These are phyloP conservation scores for Miscanthus lutarioriparius DNA, from an alignment of 176 grass and related monocot species.

Conservation along the genomic window DNA sequence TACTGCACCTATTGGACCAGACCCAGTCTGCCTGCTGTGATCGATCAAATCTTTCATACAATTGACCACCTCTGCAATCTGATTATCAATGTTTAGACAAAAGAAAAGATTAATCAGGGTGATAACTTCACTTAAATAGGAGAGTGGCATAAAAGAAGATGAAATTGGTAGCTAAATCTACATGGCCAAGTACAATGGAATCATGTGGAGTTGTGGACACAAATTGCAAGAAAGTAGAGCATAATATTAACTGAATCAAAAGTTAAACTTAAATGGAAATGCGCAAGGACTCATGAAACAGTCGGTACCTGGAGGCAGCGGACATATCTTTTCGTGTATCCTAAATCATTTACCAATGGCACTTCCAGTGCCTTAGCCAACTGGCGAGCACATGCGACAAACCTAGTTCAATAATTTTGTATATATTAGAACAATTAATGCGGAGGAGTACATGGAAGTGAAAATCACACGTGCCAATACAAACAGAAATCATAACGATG, in stretches of 20 bases:
- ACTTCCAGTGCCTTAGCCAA: slow-evolving; percentile 91
- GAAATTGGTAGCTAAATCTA: neutral
- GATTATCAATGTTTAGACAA: slow-evolving; percentile 25
- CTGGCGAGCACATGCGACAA: slow-evolving; percentile 79
- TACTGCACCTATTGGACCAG: slow-evolving; percentile 68
- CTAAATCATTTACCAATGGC: slow-evolving; percentile 98
- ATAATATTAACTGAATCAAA: slow-evolving; percentile 8
- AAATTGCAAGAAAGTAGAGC: slow-evolving; percentile 2
- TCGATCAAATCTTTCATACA: slow-evolving; percentile 93
- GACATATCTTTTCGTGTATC: slow-evolving; percentile 98
- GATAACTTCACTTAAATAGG: neutral
- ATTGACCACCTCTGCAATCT: slow-evolving; percentile 94
- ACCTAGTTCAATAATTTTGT: slow-evolving; percentile 56
- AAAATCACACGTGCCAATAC: neutral
- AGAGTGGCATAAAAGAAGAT: neutral
- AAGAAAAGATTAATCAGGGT: slow-evolving; percentile 8
- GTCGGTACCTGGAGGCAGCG: slow-evolving; percentile 82
- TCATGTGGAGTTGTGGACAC: neutral
- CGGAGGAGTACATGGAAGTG: neutral
- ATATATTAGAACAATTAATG: slow-evolving; percentile 8
- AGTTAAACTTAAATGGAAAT: neutral
- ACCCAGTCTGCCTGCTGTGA: slow-evolving; percentile 72
- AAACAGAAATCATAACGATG: neutral
- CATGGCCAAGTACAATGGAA: neutral
- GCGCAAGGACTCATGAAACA: neutral